Evolutionary conservation across 768 basidiomycete genomes (phyloP).

Genomic region (Naganishia friedmannii): DNA sequence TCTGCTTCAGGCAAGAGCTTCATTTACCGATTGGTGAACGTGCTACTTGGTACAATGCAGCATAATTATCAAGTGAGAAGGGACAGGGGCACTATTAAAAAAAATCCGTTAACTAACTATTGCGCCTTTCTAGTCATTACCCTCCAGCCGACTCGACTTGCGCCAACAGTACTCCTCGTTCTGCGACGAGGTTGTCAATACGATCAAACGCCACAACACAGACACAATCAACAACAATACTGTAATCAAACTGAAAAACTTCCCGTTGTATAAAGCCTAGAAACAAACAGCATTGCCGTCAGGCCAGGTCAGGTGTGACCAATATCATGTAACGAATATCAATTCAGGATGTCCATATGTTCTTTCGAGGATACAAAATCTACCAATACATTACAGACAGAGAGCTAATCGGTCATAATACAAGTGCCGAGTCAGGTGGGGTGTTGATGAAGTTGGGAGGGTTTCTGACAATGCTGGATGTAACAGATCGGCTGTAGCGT

Average conservation of each 20-base stretch:
- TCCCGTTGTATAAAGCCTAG: conserved; percentile 23
- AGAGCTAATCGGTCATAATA: background rate
- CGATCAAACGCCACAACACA: conserved; percentile 2
- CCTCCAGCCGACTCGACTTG: conserved; percentile 1
- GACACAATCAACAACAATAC: conserved; percentile 20
- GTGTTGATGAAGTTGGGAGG: background rate
- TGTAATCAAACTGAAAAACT: conserved; percentile 30
- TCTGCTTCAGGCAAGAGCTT: conserved; percentile 41
- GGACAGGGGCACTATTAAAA: background rate
- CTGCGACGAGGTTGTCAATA: conserved; percentile 17
- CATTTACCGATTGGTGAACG: conserved; percentile 52
- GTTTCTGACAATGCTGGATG: background rate
- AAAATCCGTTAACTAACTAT: background rate
- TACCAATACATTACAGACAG: conserved; percentile 2
- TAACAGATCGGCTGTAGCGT: background rate
- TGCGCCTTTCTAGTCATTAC: conserved; percentile 15
- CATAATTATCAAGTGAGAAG: conserved; percentile 55
- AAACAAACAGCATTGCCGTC: background rate
- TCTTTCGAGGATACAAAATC: background rate
- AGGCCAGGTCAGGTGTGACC: background rate
- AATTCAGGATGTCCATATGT: background rate
- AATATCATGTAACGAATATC: background rate
- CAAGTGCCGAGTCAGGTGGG: background rate
- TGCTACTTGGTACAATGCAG: conserved; percentile 60
- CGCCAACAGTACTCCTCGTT: conserved; percentile 27